These are phyloP conservation scores for Rhodotorula babjevae DNA, from an alignment of 768 basidiomycete species.

Conservation along the genomic window DNA sequence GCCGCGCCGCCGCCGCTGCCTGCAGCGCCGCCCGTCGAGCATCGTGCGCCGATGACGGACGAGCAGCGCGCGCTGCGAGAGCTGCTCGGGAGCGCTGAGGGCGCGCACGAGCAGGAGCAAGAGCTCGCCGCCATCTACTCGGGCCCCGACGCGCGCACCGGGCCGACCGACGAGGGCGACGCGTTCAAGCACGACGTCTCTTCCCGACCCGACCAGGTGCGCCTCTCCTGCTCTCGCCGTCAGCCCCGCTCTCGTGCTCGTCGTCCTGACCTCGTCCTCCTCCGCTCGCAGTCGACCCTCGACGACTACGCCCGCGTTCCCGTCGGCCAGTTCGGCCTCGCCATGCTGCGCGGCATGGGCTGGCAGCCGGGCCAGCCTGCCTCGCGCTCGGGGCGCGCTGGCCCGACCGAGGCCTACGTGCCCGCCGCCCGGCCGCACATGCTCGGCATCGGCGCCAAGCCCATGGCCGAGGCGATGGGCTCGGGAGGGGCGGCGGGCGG, in stretches of 20 bases:
- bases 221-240: neutral
- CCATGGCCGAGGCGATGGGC: conserved; percentile 60
- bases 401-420: conserved; percentile 68
- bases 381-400: conserved; percentile 58
- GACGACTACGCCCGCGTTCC: conserved; percentile 88
- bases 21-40: neutral
- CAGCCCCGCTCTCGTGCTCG: neutral
- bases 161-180: conserved; percentile 51
- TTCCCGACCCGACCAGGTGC: conserved; percentile 54
- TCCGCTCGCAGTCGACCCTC: conserved; percentile 54
- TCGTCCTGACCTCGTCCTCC: neutral
- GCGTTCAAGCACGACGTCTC: conserved; percentile 78
- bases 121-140: conserved; percentile 63
- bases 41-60: conserved; percentile 54
- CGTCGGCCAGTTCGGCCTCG: conserved; percentile 85
- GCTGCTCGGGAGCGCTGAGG: conserved; percentile 57
- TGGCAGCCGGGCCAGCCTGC: conserved; percentile 81
- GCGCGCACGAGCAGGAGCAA: conserved; percentile 45
- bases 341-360: conserved; percentile 91
- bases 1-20: conserved; percentile 30
- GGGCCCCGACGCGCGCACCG: conserved; percentile 38
- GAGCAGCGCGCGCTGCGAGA: conserved; percentile 77
- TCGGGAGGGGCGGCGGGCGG: neutral
- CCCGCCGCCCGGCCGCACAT: conserved; percentile 77
- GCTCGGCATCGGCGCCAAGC: conserved; percentile 90